These are phyloP conservation scores for Fistulifera pelliculosa DNA, from an alignment of 108 stramenopile species.

Conservation along the genomic window DNA sequence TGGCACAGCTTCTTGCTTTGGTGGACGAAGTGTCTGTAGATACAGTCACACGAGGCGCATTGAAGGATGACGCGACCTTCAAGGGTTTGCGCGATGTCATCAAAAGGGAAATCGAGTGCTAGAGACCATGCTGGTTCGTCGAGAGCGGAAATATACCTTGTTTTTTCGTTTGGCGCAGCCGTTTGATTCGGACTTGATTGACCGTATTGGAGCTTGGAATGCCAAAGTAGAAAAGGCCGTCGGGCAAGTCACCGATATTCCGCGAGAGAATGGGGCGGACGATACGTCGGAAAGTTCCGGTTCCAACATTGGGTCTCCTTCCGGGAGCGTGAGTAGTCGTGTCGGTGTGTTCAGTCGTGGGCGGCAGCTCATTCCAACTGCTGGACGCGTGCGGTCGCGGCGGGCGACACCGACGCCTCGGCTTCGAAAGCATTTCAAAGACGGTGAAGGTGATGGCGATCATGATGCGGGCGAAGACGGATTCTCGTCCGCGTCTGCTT, in stretches of 20 bases:
- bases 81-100: constrained; percentile 77
- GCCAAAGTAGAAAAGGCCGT: constrained; percentile 74
- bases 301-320: constrained; percentile 25
- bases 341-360: constrained; percentile 57
- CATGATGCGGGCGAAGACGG: constrained; percentile 61
- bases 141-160: constrained; percentile 70
- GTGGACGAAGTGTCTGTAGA: constrained; percentile 82
- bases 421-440: constrained; percentile 26
- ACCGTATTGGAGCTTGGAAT: constrained; percentile 68
- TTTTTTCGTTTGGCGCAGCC: constrained; percentile 63
- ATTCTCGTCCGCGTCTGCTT: constrained; percentile 32
- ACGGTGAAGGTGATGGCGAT: constrained; percentile 12
- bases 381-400: constrained; percentile 67
- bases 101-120: constrained; percentile 79
- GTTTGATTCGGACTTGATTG: constrained; percentile 43
- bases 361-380: constrained; percentile 61
- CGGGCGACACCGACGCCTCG: constrained; percentile 75
- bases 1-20: constrained; percentile 46
- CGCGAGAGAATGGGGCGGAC: constrained; percentile 10
- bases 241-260: constrained; percentile 47
- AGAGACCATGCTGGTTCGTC: constrained; percentile 65
- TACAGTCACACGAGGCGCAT: constrained; percentile 72
- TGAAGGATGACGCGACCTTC: constrained; percentile 78
- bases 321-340: constrained; percentile 26
- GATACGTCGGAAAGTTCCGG: constrained; percentile 22